phyloP scores from a whole-genome alignment of 257 asterid species.

The Solanum neorickii region DNA sequence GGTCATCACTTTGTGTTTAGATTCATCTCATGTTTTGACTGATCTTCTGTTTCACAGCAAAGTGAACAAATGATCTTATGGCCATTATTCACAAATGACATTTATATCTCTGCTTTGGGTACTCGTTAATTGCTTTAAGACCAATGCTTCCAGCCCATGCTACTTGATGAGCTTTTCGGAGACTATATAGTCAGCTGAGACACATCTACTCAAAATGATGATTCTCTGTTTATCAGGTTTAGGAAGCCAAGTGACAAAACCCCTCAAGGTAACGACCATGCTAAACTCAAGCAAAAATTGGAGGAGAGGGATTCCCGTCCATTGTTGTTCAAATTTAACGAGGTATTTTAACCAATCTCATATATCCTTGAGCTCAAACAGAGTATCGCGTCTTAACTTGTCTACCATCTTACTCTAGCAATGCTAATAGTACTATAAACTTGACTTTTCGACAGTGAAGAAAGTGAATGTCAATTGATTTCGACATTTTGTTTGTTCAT shows the following conservation, averaged over 20 bases:
- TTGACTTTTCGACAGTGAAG: not conserved
- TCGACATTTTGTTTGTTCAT: not conserved
- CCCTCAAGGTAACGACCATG: conserved; percentile 17
- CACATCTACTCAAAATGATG: not conserved
- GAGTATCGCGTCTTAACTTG: not conserved
- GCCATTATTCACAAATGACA: too few species aligned
- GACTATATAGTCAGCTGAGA: not conserved
- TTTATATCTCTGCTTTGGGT: too few species aligned
- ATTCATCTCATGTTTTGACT: too few species aligned
- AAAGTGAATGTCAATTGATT: not conserved
- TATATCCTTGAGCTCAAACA: not conserved
- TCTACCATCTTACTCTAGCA: not conserved
- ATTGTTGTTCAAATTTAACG: conserved; percentile 67
- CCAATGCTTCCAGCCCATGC: too few species aligned
- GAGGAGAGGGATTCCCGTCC: conserved; percentile 64
- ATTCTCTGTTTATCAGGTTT: conserved; percentile 37
- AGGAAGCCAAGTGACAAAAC: conserved; percentile 37
- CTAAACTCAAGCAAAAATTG: conserved; percentile 23
- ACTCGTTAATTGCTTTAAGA: too few species aligned
- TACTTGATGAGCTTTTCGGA: too few species aligned
- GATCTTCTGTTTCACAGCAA: too few species aligned
- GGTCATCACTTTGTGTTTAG: too few species aligned
- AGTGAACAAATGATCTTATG: too few species aligned
- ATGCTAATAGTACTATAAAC: not conserved
- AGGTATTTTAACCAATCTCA: conserved; percentile 35